Evolutionary conservation across 2,329 filamentous ascomycete genomes (phyloP), one percentile per base, ranked within the genome.

Genomic region (Colletotrichum orbiculare): DNA sequence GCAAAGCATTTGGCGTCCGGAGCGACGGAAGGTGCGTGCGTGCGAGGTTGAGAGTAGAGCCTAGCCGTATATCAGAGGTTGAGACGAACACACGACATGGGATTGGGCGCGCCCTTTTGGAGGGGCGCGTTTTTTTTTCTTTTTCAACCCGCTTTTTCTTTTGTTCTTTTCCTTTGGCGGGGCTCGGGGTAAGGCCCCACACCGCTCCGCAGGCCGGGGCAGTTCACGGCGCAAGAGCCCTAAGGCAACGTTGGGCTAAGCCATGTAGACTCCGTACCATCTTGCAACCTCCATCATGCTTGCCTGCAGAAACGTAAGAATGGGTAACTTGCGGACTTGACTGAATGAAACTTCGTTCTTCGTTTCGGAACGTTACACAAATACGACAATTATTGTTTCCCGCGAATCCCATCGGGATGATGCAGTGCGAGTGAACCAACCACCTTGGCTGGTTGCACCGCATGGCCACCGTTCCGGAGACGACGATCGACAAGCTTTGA

Each of bases 31-130:
- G 25, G n/a, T 33, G 33, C 34, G 45, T 15, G 43, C 35, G 38
- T 49, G 25, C 53, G 37, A 17, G 15, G 41, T 33, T 33, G 35
- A 52, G 39, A 52, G 39, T n/a, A 43, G 41, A 34, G 56, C 8
- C 13, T 13, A 10, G 54, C 38, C 46, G 25, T 58, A 50, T 41
- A 61, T 64, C 57, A 50, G 48, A 64, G 57, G 43, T 49, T 37
- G 37, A 48, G 13, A 47, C 42, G 49, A 49, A 25, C 25, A 25
- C 17, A 17, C 42, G 42, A n/a, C n/a, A n/a, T 38, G 34, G 61
- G 39, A 13, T 42, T 48, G 39, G 50, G 25, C 49, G 39, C 50
- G 49, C 50, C 48, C 34, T 61, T 54, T 52, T 17, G 33, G 45
- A 35, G 39, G 50, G 38, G 35, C 33, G 43, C 38, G 25, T 41